Base-by-base conservation (phyloP, 148 eudicot genomes). In the Vaccinium darrowii region DNA sequence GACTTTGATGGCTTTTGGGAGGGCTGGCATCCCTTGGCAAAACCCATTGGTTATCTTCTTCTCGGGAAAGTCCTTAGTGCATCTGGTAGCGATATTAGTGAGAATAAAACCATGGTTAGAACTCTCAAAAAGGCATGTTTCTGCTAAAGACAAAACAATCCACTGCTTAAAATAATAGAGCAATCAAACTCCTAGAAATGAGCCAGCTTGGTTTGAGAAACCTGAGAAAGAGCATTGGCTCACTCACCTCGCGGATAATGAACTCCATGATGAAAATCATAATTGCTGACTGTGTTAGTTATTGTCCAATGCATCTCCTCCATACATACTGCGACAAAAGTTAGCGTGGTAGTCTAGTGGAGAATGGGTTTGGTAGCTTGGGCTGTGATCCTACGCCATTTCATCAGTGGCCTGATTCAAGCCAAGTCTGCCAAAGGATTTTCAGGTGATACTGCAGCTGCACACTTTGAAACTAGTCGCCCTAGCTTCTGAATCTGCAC, bases 301-400 rank as follows among this genome's bases (percentile, higher is more conserved):
- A 43, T 43, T 43, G 0, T 43, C 47, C 47, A 4, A 43, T 43
- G 47, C 47, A 43, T 43, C 47, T 43, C 47, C 47, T 43, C 47
- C 47, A 43, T 43, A 4, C 0, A 43, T 10, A 91, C 87, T 43
- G 90, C 90, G 36, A 33, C 36, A 62, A 79, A 27, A 13, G 89
- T 91, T 75, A 91, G 90, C 90, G 85, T 91, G 84, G 71, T 3
- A 39, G 87, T 88, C 25, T 77, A 83, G 79, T 87, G 91, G 90
- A 83, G 93, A 86, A 91, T 89, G 93, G 93, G 90, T 57, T 81
- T 91, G 15, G 93, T 91, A 58, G 89, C 91, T 76, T 91, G 91
- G 93, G 93, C 91, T 23, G 90, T 91, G 69, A 91, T 90, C 90
- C 93, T 91, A 15, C 87, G 91, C 86, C 93, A 87, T 85, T 91